phyloP scores from a whole-genome alignment of 2,329 filamentous ascomycete species.

The Ceratocystis destructans region DNA sequence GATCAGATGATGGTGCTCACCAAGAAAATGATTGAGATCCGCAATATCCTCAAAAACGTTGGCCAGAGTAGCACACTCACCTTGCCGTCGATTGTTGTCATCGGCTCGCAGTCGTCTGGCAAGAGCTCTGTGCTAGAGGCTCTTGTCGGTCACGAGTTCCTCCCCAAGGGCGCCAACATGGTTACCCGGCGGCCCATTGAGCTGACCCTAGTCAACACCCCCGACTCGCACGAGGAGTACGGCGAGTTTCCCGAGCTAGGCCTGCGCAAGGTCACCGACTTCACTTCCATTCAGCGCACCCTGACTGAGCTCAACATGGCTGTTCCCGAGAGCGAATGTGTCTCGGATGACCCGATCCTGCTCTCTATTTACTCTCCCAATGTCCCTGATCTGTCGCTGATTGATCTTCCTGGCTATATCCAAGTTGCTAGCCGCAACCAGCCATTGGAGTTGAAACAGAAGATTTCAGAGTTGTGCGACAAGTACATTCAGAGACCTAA shows the following conservation, averaged over 20 bases:
- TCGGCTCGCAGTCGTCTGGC: slow-evolving; percentile 93
- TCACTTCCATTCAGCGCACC: slow-evolving; percentile 80
- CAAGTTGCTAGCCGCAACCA: slow-evolving; percentile 89
- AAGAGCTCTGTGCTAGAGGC: slow-evolving; percentile 96
- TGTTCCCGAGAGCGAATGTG: slow-evolving; percentile 79
- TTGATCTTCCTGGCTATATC: slow-evolving; percentile 94
- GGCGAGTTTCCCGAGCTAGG: slow-evolving; percentile 92
- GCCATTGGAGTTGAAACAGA: slow-evolving; percentile 80
- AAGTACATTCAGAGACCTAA: slow-evolving; percentile 97
- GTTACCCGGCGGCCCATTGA: slow-evolving; percentile 93
- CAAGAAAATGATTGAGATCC: slow-evolving; percentile 98
- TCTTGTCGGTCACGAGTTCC: slow-evolving; percentile 93
- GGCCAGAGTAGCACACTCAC: slow-evolving; percentile 82
- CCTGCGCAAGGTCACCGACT: slow-evolving; percentile 80
- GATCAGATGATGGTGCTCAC: slow-evolving; percentile 99
- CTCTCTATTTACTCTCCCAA: slow-evolving; percentile 90
- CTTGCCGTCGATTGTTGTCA: slow-evolving; percentile 95
- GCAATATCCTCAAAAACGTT: slow-evolving; percentile 78
- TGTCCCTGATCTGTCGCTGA: slow-evolving; percentile 87
- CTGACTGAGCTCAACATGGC: slow-evolving; percentile 90
- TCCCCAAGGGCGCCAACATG: slow-evolving; percentile 98
- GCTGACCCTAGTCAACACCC: slow-evolving; percentile 88
- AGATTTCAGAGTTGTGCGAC: slow-evolving; percentile 90
- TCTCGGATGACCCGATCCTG: slow-evolving; percentile 93
- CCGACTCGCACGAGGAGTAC: slow-evolving; percentile 73